A percentile compares a stretch with the other conserved stretches of the same genome.
Conservation (phyloP, 148 eudicot species). For the Hydrangea macrophylla region DNA sequence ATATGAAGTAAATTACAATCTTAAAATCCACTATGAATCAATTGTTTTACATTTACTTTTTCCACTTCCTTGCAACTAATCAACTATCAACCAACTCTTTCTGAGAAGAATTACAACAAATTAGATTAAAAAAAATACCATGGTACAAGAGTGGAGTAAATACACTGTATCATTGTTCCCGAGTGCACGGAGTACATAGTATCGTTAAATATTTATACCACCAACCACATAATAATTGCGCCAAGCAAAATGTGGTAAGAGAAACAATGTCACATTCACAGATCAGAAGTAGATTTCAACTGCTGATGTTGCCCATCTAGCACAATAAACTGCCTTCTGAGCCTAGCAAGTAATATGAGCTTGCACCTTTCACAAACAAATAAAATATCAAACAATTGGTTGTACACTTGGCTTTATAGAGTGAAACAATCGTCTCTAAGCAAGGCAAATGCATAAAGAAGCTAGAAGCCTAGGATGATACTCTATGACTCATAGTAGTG, state of each 20-base stretch:
- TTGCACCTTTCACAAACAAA: conserved; percentile 46
- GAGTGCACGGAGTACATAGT: not conserved
- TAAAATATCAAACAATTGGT: not conserved
- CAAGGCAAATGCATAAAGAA: not conserved
- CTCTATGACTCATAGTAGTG: not conserved
- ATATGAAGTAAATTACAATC: not conserved
- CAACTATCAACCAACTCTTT: not conserved
- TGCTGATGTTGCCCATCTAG: conserved; percentile 66
- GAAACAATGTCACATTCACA: conserved; percentile 27
- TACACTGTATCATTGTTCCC: not conserved
- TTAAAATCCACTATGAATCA: not conserved
- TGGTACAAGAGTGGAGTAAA: not conserved
- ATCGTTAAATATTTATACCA: not conserved
- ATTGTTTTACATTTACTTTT: not conserved
- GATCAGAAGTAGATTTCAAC: conserved; percentile 42
- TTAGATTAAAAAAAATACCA: not conserved
- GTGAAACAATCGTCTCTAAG: not conserved
- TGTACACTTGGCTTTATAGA: not conserved
- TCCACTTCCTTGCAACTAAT: not conserved
- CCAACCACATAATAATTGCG: not conserved
- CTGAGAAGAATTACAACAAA: not conserved
- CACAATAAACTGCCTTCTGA: conserved; percentile 66
- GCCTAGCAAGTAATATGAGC: conserved; percentile 71
- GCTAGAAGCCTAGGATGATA: not conserved
- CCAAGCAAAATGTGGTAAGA: not conserved